phyloP scores from a whole-genome alignment of 495 filamentous ascomycete species.

The Symbiotaphrina buchneri region DNA sequence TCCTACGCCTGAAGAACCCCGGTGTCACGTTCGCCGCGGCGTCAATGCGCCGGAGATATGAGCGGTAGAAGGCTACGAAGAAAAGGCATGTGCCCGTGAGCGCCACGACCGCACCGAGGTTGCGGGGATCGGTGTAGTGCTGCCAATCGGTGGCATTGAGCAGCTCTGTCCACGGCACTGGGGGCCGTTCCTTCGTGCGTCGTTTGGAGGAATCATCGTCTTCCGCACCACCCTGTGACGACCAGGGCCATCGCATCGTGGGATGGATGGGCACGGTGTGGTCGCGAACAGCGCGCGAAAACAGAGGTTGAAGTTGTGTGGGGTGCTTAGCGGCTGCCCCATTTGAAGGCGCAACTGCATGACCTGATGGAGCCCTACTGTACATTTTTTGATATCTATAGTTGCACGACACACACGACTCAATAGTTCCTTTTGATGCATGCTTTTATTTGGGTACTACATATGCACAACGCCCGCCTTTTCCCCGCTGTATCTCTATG shows the following conservation, averaged over 20 bases:
- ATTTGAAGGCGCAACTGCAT: no score
- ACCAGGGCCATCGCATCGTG: slow-evolving; percentile 12
- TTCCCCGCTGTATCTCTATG: not conserved
- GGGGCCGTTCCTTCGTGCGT: no score
- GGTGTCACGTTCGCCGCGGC: slow-evolving; percentile 47
- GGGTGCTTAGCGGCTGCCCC: no score
- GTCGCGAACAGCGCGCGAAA: no score
- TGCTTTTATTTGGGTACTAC: no score
- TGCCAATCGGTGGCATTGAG: slow-evolving; percentile 36
- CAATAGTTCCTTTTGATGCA: no score
- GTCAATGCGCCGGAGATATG: slow-evolving; percentile 65
- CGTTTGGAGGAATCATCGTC: slow-evolving; percentile 11
- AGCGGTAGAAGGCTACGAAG: slow-evolving; percentile 36
- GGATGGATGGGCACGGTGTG: no score
- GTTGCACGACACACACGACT: no score
- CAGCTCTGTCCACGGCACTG: slow-evolving; percentile 24
- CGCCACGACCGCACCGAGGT: slow-evolving; percentile 41
- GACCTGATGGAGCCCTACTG: no score
- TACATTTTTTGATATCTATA: no score
- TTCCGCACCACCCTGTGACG: slow-evolving; percentile 5
- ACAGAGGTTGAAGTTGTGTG: no score
- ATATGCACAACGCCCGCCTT: no score
- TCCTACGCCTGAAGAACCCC: slow-evolving; percentile 41
- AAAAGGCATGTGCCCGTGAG: slow-evolving; percentile 42
- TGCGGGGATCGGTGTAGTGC: slow-evolving; percentile 38